Conservation (phyloP, 371 early-diverging fungal genomes). For the Mortierella sp. region DNA sequence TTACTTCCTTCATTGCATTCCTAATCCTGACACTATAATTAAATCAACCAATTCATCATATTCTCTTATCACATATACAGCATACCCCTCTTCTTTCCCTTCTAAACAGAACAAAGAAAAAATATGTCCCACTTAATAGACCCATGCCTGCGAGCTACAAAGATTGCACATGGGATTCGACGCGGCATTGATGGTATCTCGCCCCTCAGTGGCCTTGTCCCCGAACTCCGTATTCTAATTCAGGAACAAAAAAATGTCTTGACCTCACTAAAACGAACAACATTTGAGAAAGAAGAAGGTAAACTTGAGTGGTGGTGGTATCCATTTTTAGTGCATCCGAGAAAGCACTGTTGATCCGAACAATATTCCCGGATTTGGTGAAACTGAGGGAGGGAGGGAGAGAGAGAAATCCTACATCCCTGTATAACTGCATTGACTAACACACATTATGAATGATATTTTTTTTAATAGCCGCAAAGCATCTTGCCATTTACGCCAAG, state of each 20-base stretch:
- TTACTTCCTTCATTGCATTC: not conserved
- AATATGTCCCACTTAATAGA: slow-evolving; percentile 45
- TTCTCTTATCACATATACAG: not conserved
- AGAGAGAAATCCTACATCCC: not conserved
- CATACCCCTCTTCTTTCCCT: no score
- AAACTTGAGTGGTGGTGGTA: not conserved
- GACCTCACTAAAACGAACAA: slow-evolving; percentile 35
- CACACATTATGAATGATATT: not conserved
- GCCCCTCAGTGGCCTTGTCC: slow-evolving; percentile 50
- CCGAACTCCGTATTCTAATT: slow-evolving; percentile 50
- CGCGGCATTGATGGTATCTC: slow-evolving; percentile 53
- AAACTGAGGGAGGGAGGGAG: no score
- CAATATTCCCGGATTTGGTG: not conserved
- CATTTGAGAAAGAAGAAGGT: slow-evolving; percentile 57
- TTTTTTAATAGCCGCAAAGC: slow-evolving; percentile 41
- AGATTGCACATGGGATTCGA: slow-evolving; percentile 52
- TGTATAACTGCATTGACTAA: not conserved
- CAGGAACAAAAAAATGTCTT: slow-evolving; percentile 55
- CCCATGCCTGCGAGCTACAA: slow-evolving; percentile 51
- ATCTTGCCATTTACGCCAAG: slow-evolving; percentile 46
- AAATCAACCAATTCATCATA: not conserved
- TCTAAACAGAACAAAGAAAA: not conserved
- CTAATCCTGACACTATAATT: not conserved
- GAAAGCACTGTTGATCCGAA: not conserved
- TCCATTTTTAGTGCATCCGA: not conserved